A percentile compares a stretch with the other conserved stretches of the same genome.
Conservation (phyloP, 2,329 filamentous ascomycete genomes). For the Fusarium coffeatum region DNA sequence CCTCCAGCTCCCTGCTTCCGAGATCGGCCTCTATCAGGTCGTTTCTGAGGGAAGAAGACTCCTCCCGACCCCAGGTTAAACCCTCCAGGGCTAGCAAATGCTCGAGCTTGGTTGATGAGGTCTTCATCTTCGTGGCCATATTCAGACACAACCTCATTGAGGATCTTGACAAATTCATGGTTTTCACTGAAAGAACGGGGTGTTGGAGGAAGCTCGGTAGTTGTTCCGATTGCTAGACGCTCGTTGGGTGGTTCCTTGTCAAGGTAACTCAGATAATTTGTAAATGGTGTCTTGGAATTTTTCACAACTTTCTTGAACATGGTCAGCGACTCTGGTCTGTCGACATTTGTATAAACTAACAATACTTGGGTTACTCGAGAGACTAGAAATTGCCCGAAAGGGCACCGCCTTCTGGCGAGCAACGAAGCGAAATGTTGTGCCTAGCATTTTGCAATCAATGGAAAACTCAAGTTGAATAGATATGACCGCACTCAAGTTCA, state of each 20-base stretch:
- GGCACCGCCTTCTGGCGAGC: conserved; percentile 34
- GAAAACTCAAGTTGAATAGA: conserved; percentile 1
- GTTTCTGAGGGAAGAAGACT: conserved; percentile 60
- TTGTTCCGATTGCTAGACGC: conserved; percentile 68
- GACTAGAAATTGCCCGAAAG: conserved; percentile 56
- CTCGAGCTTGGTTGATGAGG: conserved; percentile 67
- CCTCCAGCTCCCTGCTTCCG: conserved; percentile 54
- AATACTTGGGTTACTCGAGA: conserved; percentile 65
- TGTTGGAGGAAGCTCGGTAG: conserved; percentile 69
- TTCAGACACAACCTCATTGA: conserved; percentile 66
- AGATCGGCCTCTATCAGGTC: conserved; percentile 49
- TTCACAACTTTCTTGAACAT: conserved; percentile 67
- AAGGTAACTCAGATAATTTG: conserved; percentile 69
- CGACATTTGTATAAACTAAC: conserved; percentile 53
- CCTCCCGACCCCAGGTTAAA: conserved; percentile 64
- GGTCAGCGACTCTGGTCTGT: conserved; percentile 23
- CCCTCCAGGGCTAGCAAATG: conserved; percentile 69
- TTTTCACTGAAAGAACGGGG: conserved; percentile 71
- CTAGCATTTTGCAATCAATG: conserved; percentile 44
- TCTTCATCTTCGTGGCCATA: conserved; percentile 68
- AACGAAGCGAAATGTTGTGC: conserved; percentile 41
- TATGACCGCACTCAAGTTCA: conserved; percentile 1
- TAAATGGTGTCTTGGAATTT: conserved; percentile 57
- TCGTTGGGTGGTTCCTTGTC: conserved; percentile 66
- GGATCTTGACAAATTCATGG: conserved; percentile 66